Evolutionary conservation across 495 filamentous ascomycete genomes (phyloP).

Genomic region (Trypethelium eluteriae): DNA sequence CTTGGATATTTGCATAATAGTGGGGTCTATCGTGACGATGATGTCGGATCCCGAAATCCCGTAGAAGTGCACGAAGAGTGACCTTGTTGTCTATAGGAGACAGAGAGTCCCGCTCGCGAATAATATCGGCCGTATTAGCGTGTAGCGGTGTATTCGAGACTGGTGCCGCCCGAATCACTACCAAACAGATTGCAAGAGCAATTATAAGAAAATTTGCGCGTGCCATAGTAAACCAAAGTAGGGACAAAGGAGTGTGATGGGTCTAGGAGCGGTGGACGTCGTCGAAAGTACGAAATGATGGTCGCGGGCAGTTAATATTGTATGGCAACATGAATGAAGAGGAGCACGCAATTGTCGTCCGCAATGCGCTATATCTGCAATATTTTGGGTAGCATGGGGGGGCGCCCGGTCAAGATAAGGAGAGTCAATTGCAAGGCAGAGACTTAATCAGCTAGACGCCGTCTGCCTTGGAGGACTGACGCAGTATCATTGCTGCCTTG

Average conservation of each 20-base stretch:
- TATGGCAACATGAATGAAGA: constrained; percentile 4
- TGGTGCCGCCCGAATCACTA: neutral
- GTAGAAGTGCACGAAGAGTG: neutral
- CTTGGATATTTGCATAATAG: neutral
- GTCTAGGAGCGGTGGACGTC: neutral
- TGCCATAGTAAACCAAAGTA: neutral
- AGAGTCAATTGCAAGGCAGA: too few species aligned
- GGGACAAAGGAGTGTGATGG: neutral
- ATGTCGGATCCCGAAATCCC: neutral
- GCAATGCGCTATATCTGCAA: neutral
- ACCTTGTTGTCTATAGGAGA: neutral
- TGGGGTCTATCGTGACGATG: neutral
- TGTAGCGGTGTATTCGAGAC: too few species aligned
- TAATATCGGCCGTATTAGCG: neutral
- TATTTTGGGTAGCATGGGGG: constrained; percentile 1
- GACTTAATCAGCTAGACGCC: too few species aligned
- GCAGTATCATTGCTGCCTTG: too few species aligned
- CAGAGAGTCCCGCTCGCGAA: neutral
- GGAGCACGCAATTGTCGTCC: neutral
- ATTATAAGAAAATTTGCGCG: neutral
- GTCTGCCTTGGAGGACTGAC: too few species aligned
- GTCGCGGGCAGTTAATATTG: neutral
- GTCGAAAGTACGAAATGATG: neutral
- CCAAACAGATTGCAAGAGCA: neutral
- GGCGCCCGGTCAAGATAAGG: too few species aligned